Percentiles rank a stretch among this genome's conserved stretches.
Conservation (phyloP, 108 stramenopile species). For the Skeletonema tropicum region DNA sequence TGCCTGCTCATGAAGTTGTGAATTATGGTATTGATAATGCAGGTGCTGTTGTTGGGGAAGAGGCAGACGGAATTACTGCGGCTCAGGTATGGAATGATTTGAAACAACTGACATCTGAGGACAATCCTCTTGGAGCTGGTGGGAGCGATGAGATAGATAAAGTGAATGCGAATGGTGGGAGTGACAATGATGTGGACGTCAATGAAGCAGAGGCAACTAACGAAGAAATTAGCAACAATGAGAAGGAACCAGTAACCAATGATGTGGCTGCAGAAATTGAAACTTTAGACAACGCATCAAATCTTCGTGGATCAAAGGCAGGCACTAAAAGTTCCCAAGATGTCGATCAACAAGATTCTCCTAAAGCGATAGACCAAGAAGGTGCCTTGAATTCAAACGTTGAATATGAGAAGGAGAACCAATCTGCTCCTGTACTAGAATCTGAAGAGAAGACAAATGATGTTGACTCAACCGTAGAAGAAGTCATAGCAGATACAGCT, state of each 20-base stretch:
- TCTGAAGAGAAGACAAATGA: not conserved
- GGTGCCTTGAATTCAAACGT: not conserved
- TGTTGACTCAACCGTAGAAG: not conserved
- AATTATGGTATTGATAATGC: no score
- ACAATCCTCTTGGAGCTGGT: not conserved
- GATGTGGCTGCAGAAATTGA: not conserved
- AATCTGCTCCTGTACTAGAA: not conserved
- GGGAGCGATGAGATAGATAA: not conserved
- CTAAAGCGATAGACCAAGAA: not conserved
- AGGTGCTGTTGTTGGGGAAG: not conserved
- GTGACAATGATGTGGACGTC: not conserved
- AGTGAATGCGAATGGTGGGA: not conserved
- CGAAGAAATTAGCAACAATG: not conserved
- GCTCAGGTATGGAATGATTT: not conserved
- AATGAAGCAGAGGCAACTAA: not conserved
- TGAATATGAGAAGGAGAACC: not conserved
- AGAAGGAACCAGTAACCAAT: not conserved
- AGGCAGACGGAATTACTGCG: not conserved
- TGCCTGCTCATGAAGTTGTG: slow-evolving; percentile 14
- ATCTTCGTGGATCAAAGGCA: not conserved
- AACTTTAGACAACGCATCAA: not conserved
- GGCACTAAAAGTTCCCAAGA: not conserved
- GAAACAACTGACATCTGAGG: not conserved
- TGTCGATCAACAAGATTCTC: not conserved
- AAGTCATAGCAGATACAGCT: not conserved